Conservation (phyloP, 192 early-diverging fungal species). For the Podila verticillata region DNA sequence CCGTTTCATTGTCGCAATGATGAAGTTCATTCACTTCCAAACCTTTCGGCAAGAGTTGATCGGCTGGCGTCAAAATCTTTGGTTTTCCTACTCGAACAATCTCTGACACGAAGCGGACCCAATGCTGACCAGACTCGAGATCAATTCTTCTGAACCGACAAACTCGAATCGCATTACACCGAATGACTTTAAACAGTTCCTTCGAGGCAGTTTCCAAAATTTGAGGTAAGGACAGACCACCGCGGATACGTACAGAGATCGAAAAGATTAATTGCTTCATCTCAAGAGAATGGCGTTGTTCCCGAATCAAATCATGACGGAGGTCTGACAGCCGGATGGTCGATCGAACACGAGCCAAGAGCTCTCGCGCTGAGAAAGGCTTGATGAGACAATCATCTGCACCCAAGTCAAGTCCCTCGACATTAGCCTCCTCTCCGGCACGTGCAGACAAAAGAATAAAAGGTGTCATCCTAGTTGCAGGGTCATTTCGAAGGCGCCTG, state of each 20-base stretch:
- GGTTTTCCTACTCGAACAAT: conserved; percentile 34
- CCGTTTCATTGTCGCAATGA: conserved; percentile 9
- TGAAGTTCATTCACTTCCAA: conserved; percentile 11
- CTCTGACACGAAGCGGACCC: conserved; percentile 37
- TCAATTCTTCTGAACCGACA: conserved; percentile 29
- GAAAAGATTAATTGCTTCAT: conserved; percentile 54
- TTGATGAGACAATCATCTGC: conserved; percentile 70
- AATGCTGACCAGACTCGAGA: conserved; percentile 31
- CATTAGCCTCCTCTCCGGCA: conserved; percentile 62
- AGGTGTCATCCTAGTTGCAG: conserved; percentile 55
- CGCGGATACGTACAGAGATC: conserved; percentile 45
- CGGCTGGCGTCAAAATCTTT: conserved; percentile 20
- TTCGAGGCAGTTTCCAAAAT: conserved; percentile 38
- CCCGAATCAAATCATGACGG: conserved; percentile 50
- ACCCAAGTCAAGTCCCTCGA: conserved; percentile 63
- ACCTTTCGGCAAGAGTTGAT: conserved; percentile 37
- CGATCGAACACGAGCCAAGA: conserved; percentile 62
- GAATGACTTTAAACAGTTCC: conserved; percentile 49
- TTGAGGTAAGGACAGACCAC: conserved; percentile 40
- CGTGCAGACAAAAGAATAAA: conserved; percentile 67
- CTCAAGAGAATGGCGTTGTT: conserved; percentile 45
- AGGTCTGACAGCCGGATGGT: conserved; percentile 60
- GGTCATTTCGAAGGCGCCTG: conserved; percentile 47
- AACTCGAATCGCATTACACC: conserved; percentile 47
- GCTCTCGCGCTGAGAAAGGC: conserved; percentile 59